Evolutionary conservation across 352 stramenopile genomes (phyloP), one percentile per base, ranked within the genome.

Genomic region (Globisporangium acanthophoron): DNA sequence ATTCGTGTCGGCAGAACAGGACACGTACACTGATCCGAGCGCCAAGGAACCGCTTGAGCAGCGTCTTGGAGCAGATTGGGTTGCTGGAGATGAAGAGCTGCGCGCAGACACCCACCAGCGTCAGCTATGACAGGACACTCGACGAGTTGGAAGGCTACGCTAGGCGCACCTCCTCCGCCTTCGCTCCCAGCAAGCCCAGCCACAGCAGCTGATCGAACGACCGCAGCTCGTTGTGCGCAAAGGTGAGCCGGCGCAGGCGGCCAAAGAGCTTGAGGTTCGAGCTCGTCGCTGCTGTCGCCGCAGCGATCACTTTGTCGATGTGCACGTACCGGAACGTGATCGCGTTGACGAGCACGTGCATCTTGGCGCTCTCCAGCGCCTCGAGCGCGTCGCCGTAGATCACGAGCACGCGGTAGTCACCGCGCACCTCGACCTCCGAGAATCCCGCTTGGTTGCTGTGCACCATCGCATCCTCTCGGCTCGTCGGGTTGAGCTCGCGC

Each of bases 341-440:
- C 13, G 77, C 67, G 50, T 85, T 80, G 16, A 88, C 74, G 16
- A 73, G 64, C 3, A 68, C 53, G 27, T 87, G 76, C 1, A 71
- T 60, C 62, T 87, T 90, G 31, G 67, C 57, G 50, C 69, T 74
- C 45, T 87, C 80, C 8, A 92, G 75, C 7, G 65, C 75, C 3
- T 87, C 78, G 1, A 92, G 62, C 8, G 75, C 83, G 33, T 87
- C 74, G 18, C 83, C 83, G 47, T 90, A 88, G 27, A 92, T 73
- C 27, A 73, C 69, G 3, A 92, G 61, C 20, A 88, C 75, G 15
- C 80, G 76, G 21, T 76, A 81, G n/a, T 91, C 79, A 6, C 76
- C 74, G 31, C 80, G 73, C 1, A 92, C 73, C 49, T 92, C 80
- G 49, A 92, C 70, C 49, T 91, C 79, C 3, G 80, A 88, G 50